A percentile compares a stretch with the other conserved stretches of the same genome.
Evolutionary conservation across 345 rosid genomes (phyloP).

Genomic region (Bretschneidera sinensis): DNA sequence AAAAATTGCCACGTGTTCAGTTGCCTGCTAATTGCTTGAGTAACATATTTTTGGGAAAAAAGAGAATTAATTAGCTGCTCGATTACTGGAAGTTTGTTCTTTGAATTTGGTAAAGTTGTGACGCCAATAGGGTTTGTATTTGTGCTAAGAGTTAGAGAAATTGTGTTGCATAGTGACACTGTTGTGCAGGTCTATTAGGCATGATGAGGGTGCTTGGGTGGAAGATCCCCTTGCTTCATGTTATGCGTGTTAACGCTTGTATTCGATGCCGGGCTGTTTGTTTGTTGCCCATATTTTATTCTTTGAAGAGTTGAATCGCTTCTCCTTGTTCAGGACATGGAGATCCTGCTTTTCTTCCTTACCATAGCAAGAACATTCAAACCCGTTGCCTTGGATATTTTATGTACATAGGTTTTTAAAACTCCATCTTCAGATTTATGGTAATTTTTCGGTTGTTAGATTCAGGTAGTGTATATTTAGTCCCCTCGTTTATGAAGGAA

Average conservation of each 20-base stretch:
- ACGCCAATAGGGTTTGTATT: constrained; percentile 11
- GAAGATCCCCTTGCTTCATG: constrained; percentile 16
- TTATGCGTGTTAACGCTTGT: neutral
- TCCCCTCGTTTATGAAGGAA: no score
- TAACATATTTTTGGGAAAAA: neutral
- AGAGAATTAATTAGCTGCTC: constrained; percentile 10
- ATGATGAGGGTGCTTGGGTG: constrained; percentile 13
- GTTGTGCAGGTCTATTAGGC: constrained; percentile 19
- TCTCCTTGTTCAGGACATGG: neutral
- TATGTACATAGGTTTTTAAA: neutral
- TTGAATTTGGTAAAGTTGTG: constrained; percentile 12
- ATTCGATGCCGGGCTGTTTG: constrained; percentile 16
- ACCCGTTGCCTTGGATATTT: neutral
- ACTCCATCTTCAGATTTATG: neutral
- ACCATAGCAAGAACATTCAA: neutral
- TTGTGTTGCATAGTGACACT: constrained; percentile 19
- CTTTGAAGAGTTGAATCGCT: constrained; percentile 10
- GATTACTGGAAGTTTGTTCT: constrained; percentile 4
- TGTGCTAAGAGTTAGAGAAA: constrained; percentile 7
- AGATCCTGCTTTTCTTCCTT: neutral
- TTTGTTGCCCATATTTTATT: constrained; percentile 16
- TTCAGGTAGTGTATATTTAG: neutral
- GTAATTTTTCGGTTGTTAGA: neutral
- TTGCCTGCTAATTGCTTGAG: constrained; percentile 43
- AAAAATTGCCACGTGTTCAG: constrained; percentile 33